phyloP scores from a whole-genome alignment of 176 grass and related monocot species.

The Aegilops sharonensis region DNA sequence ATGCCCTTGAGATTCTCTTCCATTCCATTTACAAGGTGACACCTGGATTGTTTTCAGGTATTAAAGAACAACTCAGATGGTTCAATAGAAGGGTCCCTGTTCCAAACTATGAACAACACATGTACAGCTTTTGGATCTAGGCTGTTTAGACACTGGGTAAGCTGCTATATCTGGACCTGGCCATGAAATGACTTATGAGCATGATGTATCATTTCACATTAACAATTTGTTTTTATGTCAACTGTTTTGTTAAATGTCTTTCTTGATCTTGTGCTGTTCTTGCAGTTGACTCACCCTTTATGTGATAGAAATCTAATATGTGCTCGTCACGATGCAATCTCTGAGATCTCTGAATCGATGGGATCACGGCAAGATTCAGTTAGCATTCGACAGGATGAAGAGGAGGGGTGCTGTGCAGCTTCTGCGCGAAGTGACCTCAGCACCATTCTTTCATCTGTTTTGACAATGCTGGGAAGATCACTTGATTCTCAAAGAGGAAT shows the following conservation, averaged over 20 bases:
- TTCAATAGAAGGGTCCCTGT: conserved; percentile 74
- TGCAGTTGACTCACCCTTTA: conserved; percentile 83
- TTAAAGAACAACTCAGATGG: conserved; percentile 83
- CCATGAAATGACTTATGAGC: conserved; percentile 9
- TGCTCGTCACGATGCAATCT: conserved; percentile 83
- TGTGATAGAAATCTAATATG: conserved; percentile 74
- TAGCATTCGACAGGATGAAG: conserved; percentile 30
- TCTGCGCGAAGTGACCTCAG: conserved; percentile 53
- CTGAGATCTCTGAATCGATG: conserved; percentile 85
- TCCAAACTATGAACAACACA: conserved; percentile 89
- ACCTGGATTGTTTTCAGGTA: conserved; percentile 59
- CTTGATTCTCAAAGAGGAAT: conserved; percentile 94
- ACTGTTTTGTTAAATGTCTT: conserved; percentile 12
- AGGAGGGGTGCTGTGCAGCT: background rate
- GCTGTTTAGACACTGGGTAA: conserved; percentile 91
- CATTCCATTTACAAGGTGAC: conserved; percentile 17
- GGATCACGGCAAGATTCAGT: conserved; percentile 45
- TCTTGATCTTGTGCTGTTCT: conserved; percentile 20
- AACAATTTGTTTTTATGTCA: background rate
- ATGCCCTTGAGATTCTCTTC: conserved; percentile 14
- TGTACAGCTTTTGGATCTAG: conserved; percentile 88
- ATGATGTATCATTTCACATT: background rate
- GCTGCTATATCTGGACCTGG: background rate
- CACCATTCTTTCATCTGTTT: conserved; percentile 70
- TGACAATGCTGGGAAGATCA: conserved; percentile 65